phyloP scores from a whole-genome alignment of 2,329 filamentous ascomycete species.

The Colletotrichum theobromicola region DNA sequence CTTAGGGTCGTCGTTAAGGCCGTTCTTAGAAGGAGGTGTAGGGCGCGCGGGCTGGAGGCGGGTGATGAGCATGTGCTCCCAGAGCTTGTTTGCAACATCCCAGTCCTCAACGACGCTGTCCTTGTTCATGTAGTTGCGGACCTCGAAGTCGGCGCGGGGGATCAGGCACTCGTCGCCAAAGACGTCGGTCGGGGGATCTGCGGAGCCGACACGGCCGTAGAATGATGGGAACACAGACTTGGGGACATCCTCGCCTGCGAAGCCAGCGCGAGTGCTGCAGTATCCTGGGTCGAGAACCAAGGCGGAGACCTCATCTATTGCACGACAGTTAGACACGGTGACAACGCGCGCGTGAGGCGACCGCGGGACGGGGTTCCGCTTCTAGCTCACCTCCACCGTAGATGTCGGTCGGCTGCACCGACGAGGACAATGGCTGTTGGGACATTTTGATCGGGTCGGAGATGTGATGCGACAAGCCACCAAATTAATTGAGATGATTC shows the following conservation, averaged over 20 bases:
- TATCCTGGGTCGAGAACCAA: conserved; percentile 96
- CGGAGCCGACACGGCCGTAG: conserved; percentile 71
- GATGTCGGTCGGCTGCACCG: conserved; percentile 65
- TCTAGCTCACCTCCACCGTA: conserved; percentile 63
- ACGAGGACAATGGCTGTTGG: conserved; percentile 59
- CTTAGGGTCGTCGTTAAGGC: conserved; percentile 72
- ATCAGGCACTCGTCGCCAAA: conserved; percentile 93
- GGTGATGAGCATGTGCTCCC: conserved; percentile 92
- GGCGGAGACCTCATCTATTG: conserved; percentile 90
- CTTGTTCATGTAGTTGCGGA: conserved; percentile 89
- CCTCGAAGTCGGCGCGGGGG: conserved; percentile 76
- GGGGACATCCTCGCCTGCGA: conserved; percentile 96
- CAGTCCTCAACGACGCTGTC: conserved; percentile 95
- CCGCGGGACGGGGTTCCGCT: neutral
- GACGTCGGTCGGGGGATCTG: conserved; percentile 59
- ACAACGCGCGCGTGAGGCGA: neutral
- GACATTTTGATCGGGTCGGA: conserved; percentile 48
- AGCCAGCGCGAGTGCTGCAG: conserved; percentile 89
- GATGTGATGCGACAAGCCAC: conserved; percentile 1
- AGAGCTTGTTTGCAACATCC: conserved; percentile 87
- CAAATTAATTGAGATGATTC: conserved; percentile 1
- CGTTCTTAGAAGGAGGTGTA: conserved; percentile 75
- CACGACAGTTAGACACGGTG: neutral
- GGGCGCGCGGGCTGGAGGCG: conserved; percentile 80
- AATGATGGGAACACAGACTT: conserved; percentile 92